These are phyloP conservation scores for Omphalea diandra DNA, from an alignment of 441 rosid genomes.

Conservation along the genomic window DNA sequence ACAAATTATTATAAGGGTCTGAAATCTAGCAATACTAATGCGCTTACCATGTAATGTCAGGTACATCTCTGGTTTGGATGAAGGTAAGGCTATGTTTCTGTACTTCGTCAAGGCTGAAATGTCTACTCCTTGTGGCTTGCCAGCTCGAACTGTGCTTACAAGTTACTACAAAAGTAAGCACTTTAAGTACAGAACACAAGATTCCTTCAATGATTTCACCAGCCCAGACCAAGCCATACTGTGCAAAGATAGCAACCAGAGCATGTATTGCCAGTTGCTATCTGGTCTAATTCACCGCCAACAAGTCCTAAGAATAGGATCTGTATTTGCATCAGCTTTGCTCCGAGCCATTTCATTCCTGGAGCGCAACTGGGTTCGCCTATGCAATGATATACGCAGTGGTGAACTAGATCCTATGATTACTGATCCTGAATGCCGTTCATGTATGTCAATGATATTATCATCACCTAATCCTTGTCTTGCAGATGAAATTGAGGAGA, in stretches of 20 bases:
- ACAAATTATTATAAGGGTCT: not conserved
- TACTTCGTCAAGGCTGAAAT: constrained; percentile 76
- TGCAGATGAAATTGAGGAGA: constrained; percentile 67
- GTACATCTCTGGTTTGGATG: constrained; percentile 66
- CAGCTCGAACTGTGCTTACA: constrained; percentile 83
- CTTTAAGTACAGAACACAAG: constrained; percentile 64
- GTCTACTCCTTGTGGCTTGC: constrained; percentile 75
- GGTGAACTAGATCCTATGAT: constrained; percentile 53
- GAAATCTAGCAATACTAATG: not conserved
- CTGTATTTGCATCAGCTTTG: constrained; percentile 84
- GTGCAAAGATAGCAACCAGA: constrained; percentile 75
- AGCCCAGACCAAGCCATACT: constrained; percentile 75
- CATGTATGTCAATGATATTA: constrained; percentile 48
- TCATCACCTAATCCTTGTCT: constrained; percentile 51
- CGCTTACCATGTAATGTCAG: constrained; percentile 33
- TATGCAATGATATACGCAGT: constrained; percentile 59
- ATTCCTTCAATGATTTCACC: constrained; percentile 66
- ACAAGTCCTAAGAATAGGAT: constrained; percentile 76
- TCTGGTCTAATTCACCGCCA: constrained; percentile 73
- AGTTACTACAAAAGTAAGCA: constrained; percentile 92
- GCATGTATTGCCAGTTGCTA: constrained; percentile 93
- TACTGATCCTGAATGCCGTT: constrained; percentile 62
- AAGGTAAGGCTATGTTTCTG: constrained; percentile 88
- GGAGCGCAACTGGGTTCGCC: constrained; percentile 64
- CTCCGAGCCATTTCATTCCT: constrained; percentile 80